Conservation (phyloP, 345 rosid species). For the Syzygium grande region DNA sequence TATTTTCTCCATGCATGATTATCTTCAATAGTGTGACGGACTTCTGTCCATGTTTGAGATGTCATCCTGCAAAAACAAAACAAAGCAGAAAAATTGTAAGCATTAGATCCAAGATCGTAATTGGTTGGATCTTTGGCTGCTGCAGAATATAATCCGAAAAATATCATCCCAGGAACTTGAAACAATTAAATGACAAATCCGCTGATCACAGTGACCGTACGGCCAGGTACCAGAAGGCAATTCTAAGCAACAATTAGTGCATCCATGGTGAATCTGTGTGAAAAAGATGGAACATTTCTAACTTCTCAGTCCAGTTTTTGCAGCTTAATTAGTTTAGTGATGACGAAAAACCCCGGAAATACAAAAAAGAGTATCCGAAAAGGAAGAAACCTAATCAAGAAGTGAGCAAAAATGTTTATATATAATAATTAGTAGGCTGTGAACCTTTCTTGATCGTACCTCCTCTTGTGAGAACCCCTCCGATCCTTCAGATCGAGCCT, state of each 20-base stretch:
- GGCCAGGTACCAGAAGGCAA: background rate
- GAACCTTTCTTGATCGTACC: constrained; percentile 23
- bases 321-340: background rate
- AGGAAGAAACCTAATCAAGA: background rate
- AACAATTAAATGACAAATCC: background rate
- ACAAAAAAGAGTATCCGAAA: background rate
- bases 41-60: constrained; percentile 21
- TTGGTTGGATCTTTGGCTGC: background rate
- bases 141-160: background rate
- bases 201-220: background rate
- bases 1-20: constrained; percentile 79
- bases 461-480: constrained; percentile 82
- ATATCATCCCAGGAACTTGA: background rate
- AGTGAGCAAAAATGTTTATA: background rate
- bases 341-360: background rate
- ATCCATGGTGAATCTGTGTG: background rate
- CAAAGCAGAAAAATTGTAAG: background rate
- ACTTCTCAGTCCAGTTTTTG: background rate
- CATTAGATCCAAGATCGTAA: background rate
- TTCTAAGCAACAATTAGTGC: background rate
- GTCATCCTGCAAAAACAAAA: constrained; percentile 31
- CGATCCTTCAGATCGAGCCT: constrained; percentile 21
- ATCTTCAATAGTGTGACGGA: constrained; percentile 38
- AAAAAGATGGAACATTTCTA: background rate
- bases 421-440: background rate